Percentiles rank a stretch among this genome's conserved stretches.
Conservation (phyloP, 2,329 filamentous ascomycete genomes). For the Clarireedia sp. region DNA sequence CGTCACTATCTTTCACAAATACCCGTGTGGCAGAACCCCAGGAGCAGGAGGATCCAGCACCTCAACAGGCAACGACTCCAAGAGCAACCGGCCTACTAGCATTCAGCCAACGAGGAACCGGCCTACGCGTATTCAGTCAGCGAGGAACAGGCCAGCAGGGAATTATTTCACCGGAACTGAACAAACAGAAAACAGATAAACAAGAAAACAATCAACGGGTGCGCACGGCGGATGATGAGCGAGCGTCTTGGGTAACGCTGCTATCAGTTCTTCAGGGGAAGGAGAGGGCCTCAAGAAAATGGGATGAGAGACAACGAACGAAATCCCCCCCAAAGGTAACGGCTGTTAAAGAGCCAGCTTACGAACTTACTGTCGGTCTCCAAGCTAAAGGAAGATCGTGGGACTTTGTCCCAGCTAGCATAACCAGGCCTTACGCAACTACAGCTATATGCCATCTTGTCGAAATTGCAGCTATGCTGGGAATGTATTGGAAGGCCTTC, state of each 20-base stretch:
- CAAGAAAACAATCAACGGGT: conserved; percentile 26
- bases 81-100: no score
- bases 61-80: no score
- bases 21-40: conserved; percentile 14
- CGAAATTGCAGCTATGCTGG: conserved; percentile 31
- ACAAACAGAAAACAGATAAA: conserved; percentile 1
- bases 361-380: conserved; percentile 24
- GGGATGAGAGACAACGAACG: conserved; percentile 27
- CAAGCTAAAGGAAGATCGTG: conserved; percentile 31
- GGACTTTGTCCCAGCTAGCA: conserved; percentile 32
- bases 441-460: conserved; percentile 31
- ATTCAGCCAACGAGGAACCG: no score
- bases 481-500: conserved; percentile 53
- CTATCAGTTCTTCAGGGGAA: conserved; percentile 43
- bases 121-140: no score
- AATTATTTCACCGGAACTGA: conserved; percentile 1
- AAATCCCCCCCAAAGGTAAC: conserved; percentile 8
- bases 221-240: conserved; percentile 49
- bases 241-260: conserved; percentile 46
- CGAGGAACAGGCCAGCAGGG: not conserved
- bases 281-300: conserved; percentile 40
- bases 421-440: conserved; percentile 31
- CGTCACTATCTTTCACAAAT: conserved; percentile 18
- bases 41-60: not conserved
- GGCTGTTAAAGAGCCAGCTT: conserved; percentile 9